Evolutionary conservation across 164 flowering plant species (phyloP), one percentile per base, ranked within the genome.

Genomic region (Paratinospora sagittata): DNA sequence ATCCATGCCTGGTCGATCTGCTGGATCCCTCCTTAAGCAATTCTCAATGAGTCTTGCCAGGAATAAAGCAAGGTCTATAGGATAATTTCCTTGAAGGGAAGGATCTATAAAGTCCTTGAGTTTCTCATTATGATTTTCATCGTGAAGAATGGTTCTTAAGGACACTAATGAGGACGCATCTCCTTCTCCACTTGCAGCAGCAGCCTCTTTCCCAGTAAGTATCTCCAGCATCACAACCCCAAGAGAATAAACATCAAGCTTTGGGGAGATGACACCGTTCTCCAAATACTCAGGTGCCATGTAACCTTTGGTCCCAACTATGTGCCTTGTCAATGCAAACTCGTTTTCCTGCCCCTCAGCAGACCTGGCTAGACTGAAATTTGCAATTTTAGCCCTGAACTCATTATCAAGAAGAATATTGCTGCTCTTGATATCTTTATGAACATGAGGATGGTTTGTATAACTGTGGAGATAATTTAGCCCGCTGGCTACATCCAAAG

Each of bases 221-320:
- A 89, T 77, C 80, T 91, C 96, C 69, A 90, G 79, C 80, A 90
- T 62, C 65, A 91, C 76, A 65, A 89, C 78, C 70, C 97, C 97
- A 80, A 89, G 89, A 26, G 97, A 85, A 70, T 89, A 91, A 26
- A 90, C 88, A 80, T 91, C 98, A 66, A 87, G 81, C 81, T 89
- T 89, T 19, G 91, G 82, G 6, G 98, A 82, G 68, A 93, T 78
- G 24, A 85, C 70, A 19, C 96, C 95, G 71, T 87, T 78, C 81
- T 89, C 91, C 75, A 91, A 62, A 70, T 91, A 90, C 80, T 91
- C 97, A 1, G 96, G 97, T 68, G 94, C 91, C 87, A 90, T 77
- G 76, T 90, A 93, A 37, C 95, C 93, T 78, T 81, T 85, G 52
- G 85, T 84, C 68, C 89, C 95, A n/a, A 84, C 81, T 11, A 87